A percentile compares a stretch with the other conserved stretches of the same genome.
Evolutionary conservation across 2,329 filamentous ascomycete genomes (phyloP).

Genomic region (Alternaria novae-zelandiae): DNA sequence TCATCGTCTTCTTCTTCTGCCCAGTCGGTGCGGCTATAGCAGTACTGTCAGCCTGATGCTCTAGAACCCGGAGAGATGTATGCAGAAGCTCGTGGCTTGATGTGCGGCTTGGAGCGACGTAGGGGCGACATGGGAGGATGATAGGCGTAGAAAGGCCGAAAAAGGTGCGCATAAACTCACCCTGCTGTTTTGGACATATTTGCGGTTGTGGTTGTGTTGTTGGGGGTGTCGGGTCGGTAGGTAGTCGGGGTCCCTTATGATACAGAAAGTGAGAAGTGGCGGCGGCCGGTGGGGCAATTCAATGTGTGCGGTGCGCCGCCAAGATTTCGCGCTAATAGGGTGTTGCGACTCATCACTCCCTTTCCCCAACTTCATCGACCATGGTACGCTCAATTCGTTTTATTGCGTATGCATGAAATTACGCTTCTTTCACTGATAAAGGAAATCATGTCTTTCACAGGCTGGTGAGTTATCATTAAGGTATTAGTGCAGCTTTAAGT

Average conservation of each 20-base stretch:
- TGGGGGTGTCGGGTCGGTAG: background rate
- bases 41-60: constrained; percentile 13
- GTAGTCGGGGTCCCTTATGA: constrained; percentile 9
- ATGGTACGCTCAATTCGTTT: background rate
- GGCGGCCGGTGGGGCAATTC: constrained; percentile 22
- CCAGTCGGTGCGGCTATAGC: constrained; percentile 75
- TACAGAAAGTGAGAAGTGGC: constrained; percentile 16
- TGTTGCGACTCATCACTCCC: constrained; percentile 5
- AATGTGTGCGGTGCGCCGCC: constrained; percentile 24
- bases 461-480: background rate
- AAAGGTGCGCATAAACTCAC: constrained; percentile 24
- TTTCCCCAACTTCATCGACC: background rate
- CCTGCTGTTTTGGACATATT: constrained; percentile 49
- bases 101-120: background rate
- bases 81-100: background rate
- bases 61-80: background rate
- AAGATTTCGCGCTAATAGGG: constrained; percentile 26
- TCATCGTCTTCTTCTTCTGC: constrained; percentile 82
- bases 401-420: too few relatives aligned
- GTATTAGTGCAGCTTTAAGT: background rate
- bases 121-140: background rate
- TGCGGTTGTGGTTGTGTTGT: constrained; percentile 20
- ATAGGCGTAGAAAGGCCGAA: background rate
- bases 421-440: too few relatives aligned
- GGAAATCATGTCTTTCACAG: too few relatives aligned